Evolutionary conservation across 164 flowering plant species (phyloP), one percentile per base, ranked within the genome.

Genomic region (Vitis labrusca): DNA sequence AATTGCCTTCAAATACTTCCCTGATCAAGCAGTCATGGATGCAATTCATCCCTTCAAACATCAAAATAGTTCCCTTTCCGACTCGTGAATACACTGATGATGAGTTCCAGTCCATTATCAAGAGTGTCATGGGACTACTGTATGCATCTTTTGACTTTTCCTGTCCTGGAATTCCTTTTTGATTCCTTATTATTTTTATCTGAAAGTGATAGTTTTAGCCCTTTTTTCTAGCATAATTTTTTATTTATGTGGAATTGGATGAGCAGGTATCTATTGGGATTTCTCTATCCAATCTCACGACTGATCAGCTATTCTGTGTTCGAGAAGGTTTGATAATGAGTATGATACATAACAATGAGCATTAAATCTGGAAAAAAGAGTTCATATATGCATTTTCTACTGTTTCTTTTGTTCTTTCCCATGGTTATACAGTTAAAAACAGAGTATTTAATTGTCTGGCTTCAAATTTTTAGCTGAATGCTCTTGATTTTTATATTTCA

Each of bases 41-140:
- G 60, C 73, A 74, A 32, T 88, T 81, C 69, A 84, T 73, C 73
- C 98, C 97, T 73, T 84, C 97, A 63, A 87, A 76, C 63, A 93
- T 93, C 77, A 81, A 95, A 75, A 86, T 95, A 10, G 99, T 82
- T 65, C 99, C 99, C 32, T 95, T 95, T 85, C 99, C 99, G 53
- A 95, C 98, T 78, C 91, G 95, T 73, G 91, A 85, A 70, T 95
- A 93, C 78, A 91, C 97, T 59, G 98, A 95, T 75, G 97, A 95
- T 74, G 95, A 93, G 82, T 95, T 95, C 76, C 99, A 95, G 77
- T 90, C 88, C 47, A 95, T 95, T 61, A 74, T 90, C 68, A 95
- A 95, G 84, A 86, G 47, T 48, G 97, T 95, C 67, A 95, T 93
- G 98, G 99, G 99, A 70, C 84, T 95, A 63, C 77, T 93, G 98